These are phyloP conservation scores for Erodium moschatum DNA, from an alignment of 441 rosid species.

Conservation along the genomic window DNA sequence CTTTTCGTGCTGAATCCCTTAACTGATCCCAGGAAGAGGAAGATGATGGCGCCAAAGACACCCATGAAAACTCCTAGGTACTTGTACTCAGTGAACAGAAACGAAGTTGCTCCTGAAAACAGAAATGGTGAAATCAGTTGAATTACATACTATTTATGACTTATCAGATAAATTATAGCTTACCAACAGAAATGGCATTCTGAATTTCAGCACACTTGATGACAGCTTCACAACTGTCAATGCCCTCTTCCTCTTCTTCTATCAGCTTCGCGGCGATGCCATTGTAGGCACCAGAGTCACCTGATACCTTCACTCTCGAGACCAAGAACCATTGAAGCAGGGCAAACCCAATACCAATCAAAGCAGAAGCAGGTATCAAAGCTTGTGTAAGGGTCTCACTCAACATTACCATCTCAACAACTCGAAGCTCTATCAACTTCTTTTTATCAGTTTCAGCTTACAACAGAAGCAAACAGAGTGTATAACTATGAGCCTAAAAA, in stretches of 20 bases:
- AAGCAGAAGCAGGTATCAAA: slow-evolving; percentile 31
- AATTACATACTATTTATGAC: no score
- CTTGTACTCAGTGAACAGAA: slow-evolving; percentile 38
- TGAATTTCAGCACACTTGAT: slow-evolving; percentile 48
- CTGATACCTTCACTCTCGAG: slow-evolving; percentile 31
- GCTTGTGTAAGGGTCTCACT: slow-evolving; percentile 32
- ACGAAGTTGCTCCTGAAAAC: slow-evolving; percentile 41
- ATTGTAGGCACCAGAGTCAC: slow-evolving; percentile 14
- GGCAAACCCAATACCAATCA: slow-evolving; percentile 39
- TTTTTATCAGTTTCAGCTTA: neutral
- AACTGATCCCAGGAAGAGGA: slow-evolving; percentile 46
- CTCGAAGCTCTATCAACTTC: neutral
- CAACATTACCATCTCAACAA: slow-evolving; percentile 26
- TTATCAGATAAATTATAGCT: no score
- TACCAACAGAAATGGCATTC: slow-evolving; percentile 42
- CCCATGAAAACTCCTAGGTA: slow-evolving; percentile 35
- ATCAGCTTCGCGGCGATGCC: slow-evolving; percentile 24
- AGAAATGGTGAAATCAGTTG: neutral
- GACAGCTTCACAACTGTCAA: slow-evolving; percentile 24
- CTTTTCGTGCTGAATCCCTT: slow-evolving; percentile 42
- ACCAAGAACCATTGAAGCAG: slow-evolving; percentile 43
- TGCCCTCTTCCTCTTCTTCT: slow-evolving; percentile 37
- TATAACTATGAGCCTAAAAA: neutral
- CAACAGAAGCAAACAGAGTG: neutral
- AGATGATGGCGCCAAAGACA: slow-evolving; percentile 27